A percentile compares a stretch with the other conserved stretches of the same genome.
Conservation (phyloP, 768 basidiomycete species). For the Tylopilus balloui region DNA sequence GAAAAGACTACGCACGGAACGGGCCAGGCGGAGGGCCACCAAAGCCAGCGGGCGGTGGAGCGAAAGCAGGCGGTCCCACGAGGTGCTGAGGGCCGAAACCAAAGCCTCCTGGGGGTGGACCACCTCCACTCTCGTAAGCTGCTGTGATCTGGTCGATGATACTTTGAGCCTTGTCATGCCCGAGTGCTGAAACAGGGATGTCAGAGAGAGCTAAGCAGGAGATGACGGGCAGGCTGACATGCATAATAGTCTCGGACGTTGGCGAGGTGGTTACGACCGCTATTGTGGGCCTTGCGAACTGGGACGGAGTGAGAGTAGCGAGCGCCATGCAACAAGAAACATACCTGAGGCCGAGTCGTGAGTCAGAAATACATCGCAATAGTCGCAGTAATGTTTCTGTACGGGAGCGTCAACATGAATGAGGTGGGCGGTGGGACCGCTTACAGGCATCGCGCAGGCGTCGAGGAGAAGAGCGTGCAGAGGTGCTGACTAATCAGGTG, state of each 20-base stretch:
- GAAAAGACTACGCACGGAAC: conserved; percentile 14
- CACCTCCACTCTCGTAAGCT: conserved; percentile 82
- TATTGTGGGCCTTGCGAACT: conserved; percentile 99
- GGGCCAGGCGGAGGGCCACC: conserved; percentile 43
- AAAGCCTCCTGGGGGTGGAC: conserved; percentile 84
- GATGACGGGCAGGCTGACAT: conserved; percentile 44
- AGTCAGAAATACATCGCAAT: conserved; percentile 90
- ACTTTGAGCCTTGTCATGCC: conserved; percentile 95
- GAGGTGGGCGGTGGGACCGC: conserved; percentile 22
- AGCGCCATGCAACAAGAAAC: conserved; percentile 14
- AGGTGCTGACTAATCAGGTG: conserved; percentile 24
- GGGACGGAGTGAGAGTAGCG: conserved; percentile 10
- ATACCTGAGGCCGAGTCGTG: conserved; percentile 91
- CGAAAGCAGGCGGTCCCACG: conserved; percentile 49
- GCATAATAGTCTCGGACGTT: conserved; percentile 98
- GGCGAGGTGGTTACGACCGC: conserved; percentile 91
- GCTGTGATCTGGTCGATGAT: conserved; percentile 98
- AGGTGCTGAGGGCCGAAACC: conserved; percentile 83
- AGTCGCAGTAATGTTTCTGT: conserved; percentile 92
- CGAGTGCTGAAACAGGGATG: conserved; percentile 52
- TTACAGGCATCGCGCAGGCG: conserved; percentile 56
- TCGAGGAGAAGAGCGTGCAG: conserved; percentile 12
- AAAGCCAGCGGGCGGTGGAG: conserved; percentile 51
- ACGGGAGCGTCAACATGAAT: conserved; percentile 4
- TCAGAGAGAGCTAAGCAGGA: conserved; percentile 3